Base-by-base conservation (phyloP, 2,329 filamentous ascomycete genomes). In the Cladophialophora yegresii region DNA sequence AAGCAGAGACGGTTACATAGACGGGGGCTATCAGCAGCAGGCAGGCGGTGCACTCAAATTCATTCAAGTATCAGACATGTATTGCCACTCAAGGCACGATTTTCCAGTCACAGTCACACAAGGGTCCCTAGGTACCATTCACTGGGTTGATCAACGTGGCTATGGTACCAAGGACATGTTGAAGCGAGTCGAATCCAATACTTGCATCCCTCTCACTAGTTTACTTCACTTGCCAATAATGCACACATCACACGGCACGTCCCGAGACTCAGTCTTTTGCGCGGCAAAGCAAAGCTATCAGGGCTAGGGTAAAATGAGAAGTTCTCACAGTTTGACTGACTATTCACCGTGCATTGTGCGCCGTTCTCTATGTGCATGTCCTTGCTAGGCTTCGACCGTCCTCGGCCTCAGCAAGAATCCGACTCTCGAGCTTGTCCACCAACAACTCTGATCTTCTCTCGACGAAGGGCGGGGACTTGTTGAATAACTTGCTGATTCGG, bases 1-100 rank as follows among this genome's bases (percentile, higher is more conserved):
- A 43, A 23, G 47, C 45, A 60, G 22, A 51, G 49, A 47, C 45
- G 47, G 20, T 16, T 22, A 47, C 43, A 43, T 58, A 51, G 47
- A 51, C 22, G 20, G 26, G 47, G 12, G 47, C 26, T 28, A 16
- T 26, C 36, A 43, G 36, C 16, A 43, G 36, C 36, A 43, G 36
- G 36, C 36, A 43, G 36, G 36, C 36, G 36, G 36, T 43, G 16
- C 7, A 43, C 36, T 43, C 13, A n/a, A 16, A 43, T 43, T 20
- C 36, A 43, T 43, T n/a, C 36, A 43, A 43, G 47, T 16, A 12
- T 22, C 47, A 28, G 26, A 51, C 47, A 26, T 51, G 16, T 20
- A 51, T 26, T 51, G 22, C 36, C n/a, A 7, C 36, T 43, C 36
- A 20, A 43, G n/a, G 13, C 36, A 8, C 13, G 36, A 6, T n/a